A percentile compares a stretch with the other conserved stretches of the same genome.
Evolutionary conservation across 306 rosid species (phyloP).

Genomic region (Vicia sativa): DNA sequence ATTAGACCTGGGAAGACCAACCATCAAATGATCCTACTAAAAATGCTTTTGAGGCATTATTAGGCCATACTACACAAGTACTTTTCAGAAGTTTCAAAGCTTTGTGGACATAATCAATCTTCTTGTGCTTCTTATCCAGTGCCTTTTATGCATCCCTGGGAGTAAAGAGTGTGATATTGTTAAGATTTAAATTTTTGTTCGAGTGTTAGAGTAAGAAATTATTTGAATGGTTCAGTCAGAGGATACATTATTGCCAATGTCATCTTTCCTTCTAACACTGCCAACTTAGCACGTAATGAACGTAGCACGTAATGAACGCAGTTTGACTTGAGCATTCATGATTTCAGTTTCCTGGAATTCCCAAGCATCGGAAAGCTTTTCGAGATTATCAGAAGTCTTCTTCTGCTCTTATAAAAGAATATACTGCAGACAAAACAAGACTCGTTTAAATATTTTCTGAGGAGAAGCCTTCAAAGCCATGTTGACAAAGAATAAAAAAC

Average conservation of each 20-base stretch:
- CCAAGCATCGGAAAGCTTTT: conserved; percentile 62
- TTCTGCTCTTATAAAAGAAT: conserved; percentile 54
- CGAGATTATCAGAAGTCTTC: conserved; percentile 58
- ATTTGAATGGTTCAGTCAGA: conserved; percentile 31
- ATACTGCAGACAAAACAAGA: conserved; percentile 32
- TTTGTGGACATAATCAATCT: conserved; percentile 57
- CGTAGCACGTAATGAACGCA: conserved; percentile 77
- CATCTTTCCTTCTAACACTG: conserved; percentile 89
- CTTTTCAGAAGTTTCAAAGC: conserved; percentile 59
- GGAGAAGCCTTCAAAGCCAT: conserved; percentile 15
- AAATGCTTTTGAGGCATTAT: conserved; percentile 78
- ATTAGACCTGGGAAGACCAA: conserved; percentile 77
- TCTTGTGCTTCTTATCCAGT: conserved; percentile 68
- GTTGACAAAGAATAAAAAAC: conserved; percentile 12
- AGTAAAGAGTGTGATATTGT: conserved; percentile 34
- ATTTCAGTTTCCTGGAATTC: conserved; percentile 90
- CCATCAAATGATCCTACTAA: conserved; percentile 91
- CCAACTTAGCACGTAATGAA: conserved; percentile 77
- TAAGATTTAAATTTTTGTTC: conserved; percentile 23
- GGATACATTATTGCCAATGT: conserved; percentile 72
- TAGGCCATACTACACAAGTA: conserved; percentile 75
- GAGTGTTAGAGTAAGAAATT: conserved; percentile 12
- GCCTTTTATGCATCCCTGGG: conserved; percentile 66
- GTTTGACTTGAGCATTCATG: conserved; percentile 60
- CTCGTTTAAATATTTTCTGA: background rate